phyloP scores from a whole-genome alignment of 1,139 yeast genomes.

The Yamadazyma friedrichii region DNA sequence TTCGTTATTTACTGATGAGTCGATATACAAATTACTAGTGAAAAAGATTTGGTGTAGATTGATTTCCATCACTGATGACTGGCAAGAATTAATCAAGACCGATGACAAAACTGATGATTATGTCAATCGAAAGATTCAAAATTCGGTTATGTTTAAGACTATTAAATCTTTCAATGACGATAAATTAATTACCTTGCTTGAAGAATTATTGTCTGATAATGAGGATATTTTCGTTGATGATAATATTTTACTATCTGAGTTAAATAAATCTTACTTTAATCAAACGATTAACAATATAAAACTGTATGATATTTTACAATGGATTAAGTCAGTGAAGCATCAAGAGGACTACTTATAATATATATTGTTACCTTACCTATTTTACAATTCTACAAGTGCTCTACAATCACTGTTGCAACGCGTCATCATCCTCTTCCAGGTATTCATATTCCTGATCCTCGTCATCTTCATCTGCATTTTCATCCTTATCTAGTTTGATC shows the following conservation, averaged over 20 bases:
- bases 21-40: slow-evolving; percentile 20
- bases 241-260: slow-evolving; percentile 12
- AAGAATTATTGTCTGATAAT: slow-evolving; percentile 13
- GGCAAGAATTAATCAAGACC: slow-evolving; percentile 46
- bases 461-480: slow-evolving; percentile 9
- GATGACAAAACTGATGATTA: slow-evolving; percentile 44
- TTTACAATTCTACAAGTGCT: slow-evolving; percentile 1
- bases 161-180: slow-evolving; percentile 20
- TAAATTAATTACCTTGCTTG: slow-evolving; percentile 12
- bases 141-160: slow-evolving; percentile 50
- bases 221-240: slow-evolving; percentile 12
- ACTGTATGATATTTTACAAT: slow-evolving; percentile 21
- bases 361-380: slow-evolving; percentile 1
- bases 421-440: background rate
- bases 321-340: slow-evolving; percentile 28
- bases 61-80: slow-evolving; percentile 54
- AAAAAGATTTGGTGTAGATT: slow-evolving; percentile 62
- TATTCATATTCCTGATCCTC: slow-evolving; percentile 4
- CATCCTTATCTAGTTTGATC: slow-evolving; percentile 46
- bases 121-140: slow-evolving; percentile 37
- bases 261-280: slow-evolving; percentile 17
- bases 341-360: slow-evolving; percentile 5
- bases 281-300: slow-evolving; percentile 15
- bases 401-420: background rate
- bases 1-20: slow-evolving; percentile 27